Evolutionary conservation across 352 stramenopile genomes (phyloP), one percentile per base, ranked within the genome.

Genomic region (Detonula confervacea): DNA sequence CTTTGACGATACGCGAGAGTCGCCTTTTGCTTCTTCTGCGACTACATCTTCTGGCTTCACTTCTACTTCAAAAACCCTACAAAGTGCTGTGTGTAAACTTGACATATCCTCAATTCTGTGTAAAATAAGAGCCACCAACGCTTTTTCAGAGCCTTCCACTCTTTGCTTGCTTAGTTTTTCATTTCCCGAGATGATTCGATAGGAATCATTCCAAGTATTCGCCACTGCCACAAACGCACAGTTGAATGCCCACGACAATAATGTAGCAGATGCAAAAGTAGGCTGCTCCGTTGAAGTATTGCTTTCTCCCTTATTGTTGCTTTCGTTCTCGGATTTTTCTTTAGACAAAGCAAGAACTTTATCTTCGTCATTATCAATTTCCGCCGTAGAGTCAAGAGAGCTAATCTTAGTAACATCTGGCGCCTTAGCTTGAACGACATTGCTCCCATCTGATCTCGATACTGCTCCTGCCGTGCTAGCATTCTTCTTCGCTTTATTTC

Each of bases 161-260:
- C 27, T 44, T 25, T 29, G 25, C n/a, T 30, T 47, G 0, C 57
- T 72, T 16, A 37, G 33, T 44, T 73, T 57, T 18, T 1, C 47
- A 46, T 39, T 3, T 12, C 27, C 18, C 2, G 65, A 7, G 44
- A 76, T 70, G 29, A 69, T 63, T 49, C 55, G 70, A 66, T 84
- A 76, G 22, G 70, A 77, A 27, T 73, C 64, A 27, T 79, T 64
- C 76, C 76, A 84, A 57, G 51, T 54, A 27, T 78, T 75, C 24
- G 59, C 33, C 52, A 80, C 35, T 7, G 54, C 47, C 24, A 24
- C 42, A n/a, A 84, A 56, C 8, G 49, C 77, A 44, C 46, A 73
- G n/a, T 73, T 74, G 29, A 57, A 77, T 22, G 52, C 46, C 69
- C 63, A 80, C 12, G 30, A 7, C n/a, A 75, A 52, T 44, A 20